phyloP scores from a whole-genome alignment of 768 basidiomycete genomes.

The Mycena rosella region DNA sequence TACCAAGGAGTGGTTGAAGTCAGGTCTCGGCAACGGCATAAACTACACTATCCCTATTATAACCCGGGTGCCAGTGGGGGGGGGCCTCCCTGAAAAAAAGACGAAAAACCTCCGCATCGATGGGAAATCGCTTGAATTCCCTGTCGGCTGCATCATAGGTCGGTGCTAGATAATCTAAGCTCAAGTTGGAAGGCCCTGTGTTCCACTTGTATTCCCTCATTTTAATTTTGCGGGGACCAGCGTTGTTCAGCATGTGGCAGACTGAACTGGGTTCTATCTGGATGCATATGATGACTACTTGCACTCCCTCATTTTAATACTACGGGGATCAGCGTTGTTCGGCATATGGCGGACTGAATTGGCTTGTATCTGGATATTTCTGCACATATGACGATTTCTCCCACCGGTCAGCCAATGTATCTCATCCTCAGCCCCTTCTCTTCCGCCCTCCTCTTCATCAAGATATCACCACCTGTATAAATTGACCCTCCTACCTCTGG shows the following conservation, averaged over 20 bases:
- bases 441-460: slow-evolving; percentile 25
- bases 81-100: too few species aligned
- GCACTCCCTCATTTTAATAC: slow-evolving; percentile 10
- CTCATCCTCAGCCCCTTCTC: slow-evolving; percentile 21
- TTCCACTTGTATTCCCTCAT: background rate
- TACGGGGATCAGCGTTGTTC: slow-evolving; percentile 1
- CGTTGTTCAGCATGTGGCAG: too few species aligned
- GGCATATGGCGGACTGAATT: slow-evolving; percentile 11
- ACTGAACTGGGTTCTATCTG: too few species aligned
- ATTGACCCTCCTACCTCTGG: slow-evolving; percentile 21
- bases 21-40: slow-evolving; percentile 22
- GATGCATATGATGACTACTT: too few species aligned
- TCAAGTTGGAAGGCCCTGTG: slow-evolving; percentile 1
- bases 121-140: too few species aligned
- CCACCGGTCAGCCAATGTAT: slow-evolving; percentile 19
- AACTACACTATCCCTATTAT: background rate
- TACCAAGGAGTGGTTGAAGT: slow-evolving; percentile 39
- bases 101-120: too few species aligned
- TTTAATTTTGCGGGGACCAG: too few species aligned
- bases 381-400: slow-evolving; percentile 5
- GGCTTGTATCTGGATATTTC: slow-evolving; percentile 7
- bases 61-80: too few species aligned
- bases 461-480: slow-evolving; percentile 20
- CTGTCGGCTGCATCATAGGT: too few species aligned
- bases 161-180: background rate